These are phyloP conservation scores for Coniophora puteana DNA, from an alignment of 1,284 basidiomycete genomes.

Conservation along the genomic window DNA sequence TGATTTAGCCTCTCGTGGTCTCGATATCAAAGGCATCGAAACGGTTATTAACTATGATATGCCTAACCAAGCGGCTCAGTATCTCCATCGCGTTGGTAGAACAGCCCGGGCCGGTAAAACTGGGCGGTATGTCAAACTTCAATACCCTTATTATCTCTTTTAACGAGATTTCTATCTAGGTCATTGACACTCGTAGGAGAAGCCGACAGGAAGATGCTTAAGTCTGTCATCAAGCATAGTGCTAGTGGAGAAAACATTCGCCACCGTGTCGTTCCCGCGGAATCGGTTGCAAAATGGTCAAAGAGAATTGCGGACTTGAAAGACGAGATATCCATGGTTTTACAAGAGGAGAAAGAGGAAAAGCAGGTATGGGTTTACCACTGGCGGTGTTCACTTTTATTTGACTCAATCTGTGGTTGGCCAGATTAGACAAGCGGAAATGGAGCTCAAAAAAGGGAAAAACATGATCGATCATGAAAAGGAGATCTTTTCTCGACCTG, in stretches of 20 bases:
- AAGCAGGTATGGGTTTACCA: slow-evolving; percentile 59
- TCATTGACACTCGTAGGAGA: slow-evolving; percentile 97
- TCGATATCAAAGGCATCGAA: slow-evolving; percentile 98
- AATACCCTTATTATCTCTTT: slow-evolving; percentile 4
- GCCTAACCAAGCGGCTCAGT: slow-evolving; percentile 91
- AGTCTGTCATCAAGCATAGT: slow-evolving; percentile 91
- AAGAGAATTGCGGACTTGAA: slow-evolving; percentile 74
- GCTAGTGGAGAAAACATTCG: slow-evolving; percentile 78
- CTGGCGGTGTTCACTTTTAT: slow-evolving; percentile 9
- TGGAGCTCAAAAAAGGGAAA: slow-evolving; percentile 94
- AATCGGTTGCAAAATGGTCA: slow-evolving; percentile 71
- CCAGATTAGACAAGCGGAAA: slow-evolving; percentile 86
- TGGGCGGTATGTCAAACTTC: slow-evolving; percentile 63
- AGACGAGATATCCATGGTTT: slow-evolving; percentile 76
- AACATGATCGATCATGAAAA: slow-evolving; percentile 93
- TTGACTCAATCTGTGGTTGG: slow-evolving; percentile 8
- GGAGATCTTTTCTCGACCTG: slow-evolving; percentile 94
- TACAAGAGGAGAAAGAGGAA: slow-evolving; percentile 95
- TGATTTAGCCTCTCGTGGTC: slow-evolving; percentile 91
- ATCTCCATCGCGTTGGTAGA: slow-evolving; percentile 94
- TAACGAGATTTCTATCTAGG: slow-evolving; percentile 38
- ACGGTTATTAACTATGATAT: slow-evolving; percentile 98
- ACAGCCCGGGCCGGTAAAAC: slow-evolving; percentile 93
- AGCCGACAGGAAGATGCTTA: slow-evolving; percentile 94
- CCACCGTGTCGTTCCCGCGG: slow-evolving; percentile 87